Evolutionary conservation across 148 eudicot genomes (phyloP), one percentile per base, ranked within the genome.

Genomic region (Silene latifolia): DNA sequence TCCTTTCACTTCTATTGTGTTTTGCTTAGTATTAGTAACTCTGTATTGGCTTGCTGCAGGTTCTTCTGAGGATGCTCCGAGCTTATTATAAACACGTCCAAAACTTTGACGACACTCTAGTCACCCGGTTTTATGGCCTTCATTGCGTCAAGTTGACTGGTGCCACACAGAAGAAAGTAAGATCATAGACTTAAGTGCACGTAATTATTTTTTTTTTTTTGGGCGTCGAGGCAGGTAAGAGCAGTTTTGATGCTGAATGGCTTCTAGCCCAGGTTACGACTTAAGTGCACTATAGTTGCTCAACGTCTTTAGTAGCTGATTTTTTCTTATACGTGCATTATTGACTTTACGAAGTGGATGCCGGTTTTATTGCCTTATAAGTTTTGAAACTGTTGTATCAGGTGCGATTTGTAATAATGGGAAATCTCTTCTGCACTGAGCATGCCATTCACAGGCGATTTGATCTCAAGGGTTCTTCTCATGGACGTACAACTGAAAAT

Each of bases 401-500:
- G 98, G 96, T 90, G 72, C 87, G 98, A 61, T 93, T 93, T 81
- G 93, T 93, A 54, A 85, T 93, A 62, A 93, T 93, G 98, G 98
- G 98, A 71, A 93, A 93, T 74, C 92, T 93, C 72, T 90, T 93
- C 81, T 89, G 93, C 80, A 88, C 96, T 9, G 90, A 86, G 24
- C 81, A 78, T 46, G 80, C 89, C 47, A 90, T 93, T 78, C 96
- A 89, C 72, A 87, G 96, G 58, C 88, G 96, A 71, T 93, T 93
- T 29, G 98, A 93, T 86, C 76, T 93, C 63, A 93, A 93, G 80
- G 98, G 98, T 63, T 93, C 98, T 72, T 93, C 93, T 47, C 93
- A 86, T 79, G 98, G 98, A 59, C 93, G 98, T 61, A 79, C 84
- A 79, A 89, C 98, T 46, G 91, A 83, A 60, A 93, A 89, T 78